Evolutionary conservation across 2,329 filamentous ascomycete genomes (phyloP).

Genomic region (Colletotrichum liriopes): DNA sequence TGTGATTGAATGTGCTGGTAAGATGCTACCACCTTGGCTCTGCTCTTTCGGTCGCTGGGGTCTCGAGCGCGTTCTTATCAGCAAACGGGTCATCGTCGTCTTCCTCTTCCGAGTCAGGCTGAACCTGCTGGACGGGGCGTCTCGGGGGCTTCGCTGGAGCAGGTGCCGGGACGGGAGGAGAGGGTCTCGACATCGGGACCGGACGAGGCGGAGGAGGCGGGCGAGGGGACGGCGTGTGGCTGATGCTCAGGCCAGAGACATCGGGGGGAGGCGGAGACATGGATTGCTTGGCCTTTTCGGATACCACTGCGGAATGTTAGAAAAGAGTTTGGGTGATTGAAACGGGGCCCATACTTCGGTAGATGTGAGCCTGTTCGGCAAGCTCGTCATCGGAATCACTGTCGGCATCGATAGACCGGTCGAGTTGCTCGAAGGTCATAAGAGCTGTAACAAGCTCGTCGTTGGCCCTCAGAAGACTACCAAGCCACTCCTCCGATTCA

Average conservation of each 20-base stretch:
- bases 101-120: slow-evolving; percentile 62
- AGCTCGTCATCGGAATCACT: slow-evolving; percentile 79
- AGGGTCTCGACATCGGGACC: slow-evolving; percentile 63
- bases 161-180: slow-evolving; percentile 58
- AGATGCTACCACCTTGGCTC: slow-evolving; percentile 42
- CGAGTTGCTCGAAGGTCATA: slow-evolving; percentile 95
- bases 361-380: slow-evolving; percentile 77
- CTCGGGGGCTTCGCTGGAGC: slow-evolving; percentile 57
- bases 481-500: slow-evolving; percentile 92
- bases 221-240: slow-evolving; percentile 55
- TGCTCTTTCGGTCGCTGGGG: slow-evolving; percentile 36
- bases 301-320: slow-evolving; percentile 62
- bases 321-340: slow-evolving; percentile 8
- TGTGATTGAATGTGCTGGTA: slow-evolving; percentile 18
- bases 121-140: slow-evolving; percentile 47
- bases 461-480: slow-evolving; percentile 91
- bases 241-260: slow-evolving; percentile 62
- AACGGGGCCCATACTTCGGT: slow-evolving; percentile 64
- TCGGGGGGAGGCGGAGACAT: slow-evolving; percentile 60
- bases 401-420: slow-evolving; percentile 85
- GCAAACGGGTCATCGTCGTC: slow-evolving; percentile 91
- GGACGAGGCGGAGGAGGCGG: slow-evolving; percentile 64
- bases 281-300: slow-evolving; percentile 66
- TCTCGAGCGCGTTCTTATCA: slow-evolving; percentile 79
- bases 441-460: slow-evolving; percentile 95